phyloP scores from a whole-genome alignment of 306 rosid genomes.

The Abrus precatorius region DNA sequence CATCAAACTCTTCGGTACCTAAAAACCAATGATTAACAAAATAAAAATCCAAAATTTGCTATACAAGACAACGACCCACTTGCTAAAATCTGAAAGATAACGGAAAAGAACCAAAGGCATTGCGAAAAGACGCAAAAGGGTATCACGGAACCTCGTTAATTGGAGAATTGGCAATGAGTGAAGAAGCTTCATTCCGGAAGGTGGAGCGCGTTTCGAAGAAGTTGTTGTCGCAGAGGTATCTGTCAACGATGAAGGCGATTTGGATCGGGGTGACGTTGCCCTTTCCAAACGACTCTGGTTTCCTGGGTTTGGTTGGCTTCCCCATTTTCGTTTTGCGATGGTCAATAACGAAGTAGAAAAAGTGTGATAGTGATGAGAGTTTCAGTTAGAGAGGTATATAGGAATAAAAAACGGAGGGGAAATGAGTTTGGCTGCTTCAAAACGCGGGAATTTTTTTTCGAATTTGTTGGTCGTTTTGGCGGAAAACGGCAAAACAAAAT shows the following conservation, averaged over 20 bases:
- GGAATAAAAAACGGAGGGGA: constrained; percentile 28
- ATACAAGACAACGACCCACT: not conserved
- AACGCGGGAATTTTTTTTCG: constrained; percentile 66
- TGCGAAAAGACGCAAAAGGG: not conserved
- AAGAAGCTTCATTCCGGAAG: constrained; percentile 78
- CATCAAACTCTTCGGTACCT: constrained; percentile 79
- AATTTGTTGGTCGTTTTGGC: constrained; percentile 39
- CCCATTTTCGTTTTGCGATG: constrained; percentile 54
- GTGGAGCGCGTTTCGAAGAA: constrained; percentile 64
- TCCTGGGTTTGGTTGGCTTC: constrained; percentile 66
- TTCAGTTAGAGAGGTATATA: not conserved
- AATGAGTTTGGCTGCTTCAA: not conserved
- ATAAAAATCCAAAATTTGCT: not conserved
- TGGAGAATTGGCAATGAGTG: constrained; percentile 71
- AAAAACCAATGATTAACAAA: not conserved
- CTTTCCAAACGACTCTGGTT: constrained; percentile 53
- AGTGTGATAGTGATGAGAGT: not conserved
- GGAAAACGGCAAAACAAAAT: constrained; percentile 19
- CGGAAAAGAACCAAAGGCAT: not conserved
- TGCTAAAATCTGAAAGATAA: not conserved
- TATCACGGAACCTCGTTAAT: constrained; percentile 58
- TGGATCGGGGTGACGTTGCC: constrained; percentile 76
- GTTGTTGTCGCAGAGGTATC: constrained; percentile 73
- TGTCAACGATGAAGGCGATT: constrained; percentile 87
- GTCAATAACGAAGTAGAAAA: not conserved